Evolutionary conservation across 1,284 basidiomycete genomes (phyloP), one percentile per base, ranked within the genome.

Genomic region (Ceratobasidium sp.): DNA sequence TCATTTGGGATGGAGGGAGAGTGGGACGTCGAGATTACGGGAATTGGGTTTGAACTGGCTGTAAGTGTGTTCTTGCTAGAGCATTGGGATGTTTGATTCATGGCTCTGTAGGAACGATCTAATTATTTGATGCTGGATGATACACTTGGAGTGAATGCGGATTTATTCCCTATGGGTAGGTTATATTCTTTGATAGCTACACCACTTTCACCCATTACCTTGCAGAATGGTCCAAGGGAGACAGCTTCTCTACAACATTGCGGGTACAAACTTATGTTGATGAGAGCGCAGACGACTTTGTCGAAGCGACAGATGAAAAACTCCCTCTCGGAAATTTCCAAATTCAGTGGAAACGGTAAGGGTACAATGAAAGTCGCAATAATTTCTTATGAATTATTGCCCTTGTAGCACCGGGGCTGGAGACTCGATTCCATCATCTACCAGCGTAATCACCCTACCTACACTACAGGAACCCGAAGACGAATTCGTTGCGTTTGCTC

Each of bases 321-420:
- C 82, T 85, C 7, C 87, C 88, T 15, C 90, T 90, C 0, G 93
- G 91, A 0, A 85, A 86, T 77, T 92, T 93, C 81, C 86, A 88
- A 53, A 83, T 95, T 39, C 85, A 83, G 7, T 96, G 94, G 94
- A 86, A 89, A 85, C 90, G 93, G 94, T 92, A 81, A 69, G 67
- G 40, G 13, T 7, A 44, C 64, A 61, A 33, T 33, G 2, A 33
- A 33, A 33, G 33, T 33, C 78, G 66, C 70, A 77, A 39, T 69
- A 75, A 18, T 40, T 26, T 15, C 12, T 66, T 23, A n/a, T 12
- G 39, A 33, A 28, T 46, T 10, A 60, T 23, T 77, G 0, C 20
- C 39, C n/a, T 28, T n/a, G 18, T 51, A 75, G 53, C 39, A 72
- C 39, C 23, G 64, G 69, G 23, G 68, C 28, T 33, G 46, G 28